These are phyloP conservation scores for Gymnopus androsaceus DNA, from an alignment of 1,284 basidiomycete species.

Conservation along the genomic window DNA sequence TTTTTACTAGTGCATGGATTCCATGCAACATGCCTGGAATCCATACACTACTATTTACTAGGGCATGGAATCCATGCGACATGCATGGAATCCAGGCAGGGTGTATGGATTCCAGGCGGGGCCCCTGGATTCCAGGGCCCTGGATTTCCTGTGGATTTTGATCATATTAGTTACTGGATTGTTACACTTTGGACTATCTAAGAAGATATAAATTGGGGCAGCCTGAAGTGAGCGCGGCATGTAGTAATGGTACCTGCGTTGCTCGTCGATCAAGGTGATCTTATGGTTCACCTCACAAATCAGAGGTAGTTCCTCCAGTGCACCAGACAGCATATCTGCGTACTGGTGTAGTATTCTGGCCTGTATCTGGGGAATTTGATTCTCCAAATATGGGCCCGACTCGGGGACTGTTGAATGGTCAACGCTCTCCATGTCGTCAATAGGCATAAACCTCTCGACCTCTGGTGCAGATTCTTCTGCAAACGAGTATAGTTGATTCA, in stretches of 20 bases:
- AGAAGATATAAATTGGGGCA: no score
- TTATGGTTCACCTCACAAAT: constrained; percentile 32
- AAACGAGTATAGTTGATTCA: neutral
- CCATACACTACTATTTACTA: no score
- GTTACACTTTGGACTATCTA: no score
- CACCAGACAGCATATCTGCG: constrained; percentile 25
- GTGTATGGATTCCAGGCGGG: no score
- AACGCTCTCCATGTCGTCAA: neutral
- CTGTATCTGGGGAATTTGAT: constrained; percentile 21
- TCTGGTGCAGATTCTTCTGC: neutral
- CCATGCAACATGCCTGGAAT: no score
- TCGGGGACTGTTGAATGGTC: neutral
- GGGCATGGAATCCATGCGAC: no score
- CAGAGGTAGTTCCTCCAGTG: constrained; percentile 26
- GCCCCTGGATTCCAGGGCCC: no score
- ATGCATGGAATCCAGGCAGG: no score
- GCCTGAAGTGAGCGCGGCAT: no score
- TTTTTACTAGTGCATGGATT: no score
- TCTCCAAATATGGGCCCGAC: constrained; percentile 2
- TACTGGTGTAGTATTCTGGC: constrained; percentile 23
- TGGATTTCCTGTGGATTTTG: no score
- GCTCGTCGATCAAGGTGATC: constrained; percentile 31
- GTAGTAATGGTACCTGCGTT: constrained; percentile 26
- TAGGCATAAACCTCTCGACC: neutral
- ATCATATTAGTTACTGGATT: no score